Base-by-base conservation (phyloP, 2,329 filamentous ascomycete genomes). In the Ophidiomyces ophidiicola region DNA sequence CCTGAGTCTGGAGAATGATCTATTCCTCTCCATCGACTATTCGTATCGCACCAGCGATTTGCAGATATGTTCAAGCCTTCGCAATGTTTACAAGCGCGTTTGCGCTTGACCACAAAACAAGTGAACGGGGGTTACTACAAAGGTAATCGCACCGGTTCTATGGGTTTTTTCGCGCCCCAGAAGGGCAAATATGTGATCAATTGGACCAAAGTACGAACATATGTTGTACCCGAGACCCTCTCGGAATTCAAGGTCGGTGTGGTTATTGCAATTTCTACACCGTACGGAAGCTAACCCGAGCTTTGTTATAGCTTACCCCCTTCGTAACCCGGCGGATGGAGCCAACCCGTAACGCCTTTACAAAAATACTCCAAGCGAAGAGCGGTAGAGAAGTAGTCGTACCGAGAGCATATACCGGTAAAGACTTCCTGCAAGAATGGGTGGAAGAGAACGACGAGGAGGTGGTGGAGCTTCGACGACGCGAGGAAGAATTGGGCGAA, bases 91-190 rank as follows among this genome's bases (percentile, higher is more conserved):
- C 71, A 72, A 51, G 69, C 76, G 58, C 72, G 74, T 42, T 73
- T 85, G 62, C 85, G 88, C 56, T 74, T 98, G 55, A 94, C 84
- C 8, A 93, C 88, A 50, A 98, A 98, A 66, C 80, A 90, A 63
- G 80, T 88, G 58, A 82, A 81, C 60, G 84, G 85, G 57, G 88
- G 87, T 50, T 98, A 80, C 75, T 98, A 98, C 76, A 96, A 96
- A 71, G 90, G 90, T 58, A 94, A 82, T 53, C 73, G 87, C 32
- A 80, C 85, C 1, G 90, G 90, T 1, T 77, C 82, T 29, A 86
- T 92, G 77, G 90, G 90, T 60, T 75, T 77, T 57, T 90, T 88
- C 61, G 79, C 79, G 36, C 36, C 26, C 36, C 57, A 57, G 43
- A 60, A 57, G 45, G 60, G 61, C 44, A 55, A 52, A 30, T 98